Evolutionary conservation across 345 rosid species (phyloP).

Genomic region (Arabidopsis suecica): DNA sequence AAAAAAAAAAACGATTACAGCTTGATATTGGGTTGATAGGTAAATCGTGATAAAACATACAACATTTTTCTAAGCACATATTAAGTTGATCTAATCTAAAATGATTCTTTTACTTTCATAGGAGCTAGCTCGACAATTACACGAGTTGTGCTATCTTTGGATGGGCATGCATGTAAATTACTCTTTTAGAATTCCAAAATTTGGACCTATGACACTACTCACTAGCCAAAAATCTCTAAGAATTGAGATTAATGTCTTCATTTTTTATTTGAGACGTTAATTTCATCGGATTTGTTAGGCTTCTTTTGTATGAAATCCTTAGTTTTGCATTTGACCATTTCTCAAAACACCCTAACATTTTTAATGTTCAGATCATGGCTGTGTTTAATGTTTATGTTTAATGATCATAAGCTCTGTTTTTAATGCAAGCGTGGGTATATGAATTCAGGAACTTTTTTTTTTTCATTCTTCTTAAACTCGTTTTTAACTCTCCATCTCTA

Average conservation of each 20-base stretch:
- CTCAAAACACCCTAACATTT: neutral
- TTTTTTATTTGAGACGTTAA: too few relatives aligned
- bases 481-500: constrained; percentile 18
- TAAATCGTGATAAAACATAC: neutral
- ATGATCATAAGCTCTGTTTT: constrained; percentile 56
- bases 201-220: too few relatives aligned
- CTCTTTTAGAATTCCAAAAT: neutral
- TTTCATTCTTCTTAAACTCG: neutral
- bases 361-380: neutral
- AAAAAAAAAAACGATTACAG: too few relatives aligned
- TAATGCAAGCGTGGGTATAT: constrained; percentile 85
- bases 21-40: neutral
- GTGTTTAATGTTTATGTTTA: neutral
- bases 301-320: neutral
- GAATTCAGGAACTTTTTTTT: constrained; percentile 27
- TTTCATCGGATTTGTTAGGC: too few relatives aligned
- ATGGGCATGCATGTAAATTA: too few relatives aligned
- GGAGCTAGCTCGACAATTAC: too few relatives aligned
- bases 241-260: too few relatives aligned
- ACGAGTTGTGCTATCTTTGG: too few relatives aligned
- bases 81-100: too few relatives aligned
- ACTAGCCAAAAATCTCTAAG: too few relatives aligned
- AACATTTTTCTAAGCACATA: too few relatives aligned
- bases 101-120: too few relatives aligned
- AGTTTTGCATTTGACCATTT: neutral